Evolutionary conservation across 1,139 yeast genomes (phyloP).

Genomic region (Yamadazyma friedrichii): DNA sequence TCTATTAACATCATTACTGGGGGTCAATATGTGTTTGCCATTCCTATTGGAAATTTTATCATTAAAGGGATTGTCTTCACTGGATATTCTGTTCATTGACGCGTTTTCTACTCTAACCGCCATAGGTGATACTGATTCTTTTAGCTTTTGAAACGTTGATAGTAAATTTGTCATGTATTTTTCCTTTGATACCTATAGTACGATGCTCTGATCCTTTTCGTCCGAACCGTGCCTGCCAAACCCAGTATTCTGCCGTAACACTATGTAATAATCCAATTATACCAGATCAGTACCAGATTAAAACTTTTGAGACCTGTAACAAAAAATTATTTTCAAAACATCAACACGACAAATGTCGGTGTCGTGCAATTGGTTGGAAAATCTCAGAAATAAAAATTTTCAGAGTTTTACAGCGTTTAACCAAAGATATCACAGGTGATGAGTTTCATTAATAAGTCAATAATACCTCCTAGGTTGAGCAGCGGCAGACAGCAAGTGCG

Average conservation of each 20-base stretch:
- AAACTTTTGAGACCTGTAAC: no score
- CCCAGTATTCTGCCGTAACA: no score
- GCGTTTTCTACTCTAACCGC: conserved; percentile 10
- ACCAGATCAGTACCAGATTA: no score
- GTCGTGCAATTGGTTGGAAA: no score
- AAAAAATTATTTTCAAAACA: no score
- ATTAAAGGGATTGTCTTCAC: conserved; percentile 33
- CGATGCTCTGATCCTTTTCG: not conserved
- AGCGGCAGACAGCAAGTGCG: conserved; percentile 19
- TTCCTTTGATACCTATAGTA: no score
- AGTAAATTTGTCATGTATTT: conserved; percentile 20
- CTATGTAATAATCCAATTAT: no score
- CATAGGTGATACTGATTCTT: conserved; percentile 16
- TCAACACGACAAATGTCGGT: no score
- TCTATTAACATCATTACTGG: conserved; percentile 5
- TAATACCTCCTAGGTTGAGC: conserved; percentile 1
- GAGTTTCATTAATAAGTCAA: no score
- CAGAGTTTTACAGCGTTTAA: no score
- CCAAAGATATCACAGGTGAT: not conserved
- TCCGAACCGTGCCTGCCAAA: not conserved
- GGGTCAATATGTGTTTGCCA: not conserved
- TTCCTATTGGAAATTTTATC: conserved; percentile 16
- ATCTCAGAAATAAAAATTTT: no score
- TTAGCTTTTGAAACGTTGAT: conserved; percentile 17
- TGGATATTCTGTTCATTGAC: conserved; percentile 12